Percentiles rank a stretch among this genome's conserved stretches.
Conservation (phyloP, 2,329 filamentous ascomycete genomes). For the Xylariaceae sp. region DNA sequence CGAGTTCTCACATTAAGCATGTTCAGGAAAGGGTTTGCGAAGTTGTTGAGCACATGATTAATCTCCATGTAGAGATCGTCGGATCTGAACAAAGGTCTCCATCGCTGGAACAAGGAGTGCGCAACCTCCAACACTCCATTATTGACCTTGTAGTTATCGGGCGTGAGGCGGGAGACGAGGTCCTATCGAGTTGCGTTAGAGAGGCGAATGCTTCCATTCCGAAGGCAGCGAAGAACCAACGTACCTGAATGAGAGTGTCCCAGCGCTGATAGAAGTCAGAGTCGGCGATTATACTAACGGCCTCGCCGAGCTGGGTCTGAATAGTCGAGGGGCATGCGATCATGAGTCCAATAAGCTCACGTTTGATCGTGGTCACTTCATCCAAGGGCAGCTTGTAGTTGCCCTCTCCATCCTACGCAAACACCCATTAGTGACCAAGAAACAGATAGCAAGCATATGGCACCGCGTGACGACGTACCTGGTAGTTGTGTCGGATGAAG, state of each 20-base stretch:
- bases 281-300: slow-evolving; percentile 94
- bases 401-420: slow-evolving; percentile 73
- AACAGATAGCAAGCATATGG: background rate
- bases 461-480: slow-evolving; percentile 45
- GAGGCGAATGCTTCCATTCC: background rate
- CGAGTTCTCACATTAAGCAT: slow-evolving; percentile 61
- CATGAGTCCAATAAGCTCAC: slow-evolving; percentile 94
- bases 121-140: slow-evolving; percentile 94
- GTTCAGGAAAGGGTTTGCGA: slow-evolving; percentile 75
- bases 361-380: slow-evolving; percentile 88
- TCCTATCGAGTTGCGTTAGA: slow-evolving; percentile 48
- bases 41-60: slow-evolving; percentile 85
- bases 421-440: background rate
- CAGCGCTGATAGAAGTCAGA: slow-evolving; percentile 95
- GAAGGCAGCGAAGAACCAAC: slow-evolving; percentile 21
- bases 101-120: slow-evolving; percentile 95
- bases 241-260: slow-evolving; percentile 86
- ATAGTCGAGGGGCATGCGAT: slow-evolving; percentile 81
- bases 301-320: slow-evolving; percentile 90
- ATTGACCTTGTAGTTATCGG: slow-evolving; percentile 77
- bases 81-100: slow-evolving; percentile 89
- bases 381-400: slow-evolving; percentile 79
- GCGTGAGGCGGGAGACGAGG: slow-evolving; percentile 79
- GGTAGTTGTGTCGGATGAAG: slow-evolving; percentile 91
- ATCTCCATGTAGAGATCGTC: slow-evolving; percentile 93